Evolutionary conservation across 208 protist genomes (phyloP).

Genomic region (Naegleria lovaniensis): DNA sequence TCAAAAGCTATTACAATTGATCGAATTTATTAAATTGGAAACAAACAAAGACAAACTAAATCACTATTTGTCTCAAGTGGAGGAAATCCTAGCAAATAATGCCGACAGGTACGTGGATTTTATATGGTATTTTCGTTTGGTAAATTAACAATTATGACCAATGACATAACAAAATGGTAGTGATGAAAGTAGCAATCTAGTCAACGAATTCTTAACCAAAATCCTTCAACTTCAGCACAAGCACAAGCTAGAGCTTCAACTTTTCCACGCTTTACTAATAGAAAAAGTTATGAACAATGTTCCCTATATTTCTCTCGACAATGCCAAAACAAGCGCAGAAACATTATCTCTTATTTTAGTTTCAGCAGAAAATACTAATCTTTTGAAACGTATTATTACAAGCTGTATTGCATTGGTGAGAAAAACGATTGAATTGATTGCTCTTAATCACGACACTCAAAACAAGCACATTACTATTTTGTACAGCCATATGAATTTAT

Average conservation of each 20-base stretch:
- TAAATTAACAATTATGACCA: background rate
- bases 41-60: background rate
- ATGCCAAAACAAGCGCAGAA: background rate
- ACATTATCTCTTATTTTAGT: background rate
- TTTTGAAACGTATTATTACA: background rate
- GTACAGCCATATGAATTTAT: background rate
- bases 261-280: background rate
- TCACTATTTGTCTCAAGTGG: background rate
- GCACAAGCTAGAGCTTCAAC: background rate
- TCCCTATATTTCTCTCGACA: background rate
- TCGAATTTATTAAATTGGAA: background rate
- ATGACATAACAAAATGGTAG: too few species aligned
- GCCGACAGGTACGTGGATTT: background rate
- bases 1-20: background rate
- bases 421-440: slow-evolving; percentile 1
- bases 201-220: background rate
- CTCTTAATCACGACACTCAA: background rate
- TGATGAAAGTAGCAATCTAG: background rate
- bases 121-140: background rate
- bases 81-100: background rate
- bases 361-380: background rate
- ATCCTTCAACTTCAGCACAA: background rate
- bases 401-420: background rate
- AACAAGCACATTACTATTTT: background rate
- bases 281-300: background rate